Base-by-base conservation (phyloP, 805 yeast genomes). In the Yamadazyma nakazawae region DNA sequence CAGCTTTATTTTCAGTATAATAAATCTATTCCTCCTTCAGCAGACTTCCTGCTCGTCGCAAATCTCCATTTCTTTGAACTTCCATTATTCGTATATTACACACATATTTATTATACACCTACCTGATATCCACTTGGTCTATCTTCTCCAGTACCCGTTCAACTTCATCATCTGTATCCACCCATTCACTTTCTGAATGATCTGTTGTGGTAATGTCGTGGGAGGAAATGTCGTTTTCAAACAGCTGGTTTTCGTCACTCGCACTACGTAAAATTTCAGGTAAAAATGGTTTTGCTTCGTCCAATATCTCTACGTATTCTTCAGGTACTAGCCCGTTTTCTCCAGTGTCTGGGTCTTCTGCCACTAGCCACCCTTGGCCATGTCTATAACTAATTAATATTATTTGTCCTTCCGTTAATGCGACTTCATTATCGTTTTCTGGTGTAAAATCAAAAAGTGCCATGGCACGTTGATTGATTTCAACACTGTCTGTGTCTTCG, bases 291-390 rank as follows among this genome's bases (percentile, higher is more conserved):
- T 74, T 73, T 52, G 14, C 55, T n/a, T 55, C 59, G 5, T 61
- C 56, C 31, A 65, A 37, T 5, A 78, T 62, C 47, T 87, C 85
- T 26, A 94, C 97, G 58, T 91, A 94, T 57, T 88, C 97, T 58
- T 91, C 96, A 1, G 99, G 99, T 5, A 94, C 96, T 43, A 94
- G 77, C 1, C 99, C 99, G 11, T 95, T 87, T 52, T 83, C 85
- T 1, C 88, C 89, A 2, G 85, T 76, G 24, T 60, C 73, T 1
- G 88, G 84, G 58, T 89, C 90, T 55, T 80, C 82, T 0, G 97
- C 98, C 43, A 94, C 97, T 2, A 94, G 76, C 99, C 99, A 94
- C 7, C 99, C 99, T 63, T 92, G 97, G 21, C 98, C 98, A 63
- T 92, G 96, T 47, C 95, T 80, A 63, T 91, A 92, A 49, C 85